A percentile compares a stretch with the other conserved stretches of the same genome.
Conservation (phyloP, 2,329 filamentous ascomycete species). For the Aspergillus persii region DNA sequence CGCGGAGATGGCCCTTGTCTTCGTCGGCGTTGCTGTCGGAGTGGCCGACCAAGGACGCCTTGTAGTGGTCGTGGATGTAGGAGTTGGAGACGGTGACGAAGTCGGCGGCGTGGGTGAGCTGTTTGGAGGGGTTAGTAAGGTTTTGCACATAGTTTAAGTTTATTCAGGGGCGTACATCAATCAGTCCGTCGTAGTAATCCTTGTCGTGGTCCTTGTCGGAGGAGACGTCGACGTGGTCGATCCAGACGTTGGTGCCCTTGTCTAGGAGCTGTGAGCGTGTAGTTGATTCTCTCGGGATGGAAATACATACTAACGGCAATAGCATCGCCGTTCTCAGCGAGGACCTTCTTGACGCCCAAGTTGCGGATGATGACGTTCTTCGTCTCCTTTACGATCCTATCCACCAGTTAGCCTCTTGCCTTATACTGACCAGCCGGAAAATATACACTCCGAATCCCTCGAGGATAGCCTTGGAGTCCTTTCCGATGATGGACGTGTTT, state of each 20-base stretch:
- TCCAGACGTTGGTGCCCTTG: slow-evolving; percentile 55
- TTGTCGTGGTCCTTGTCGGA: slow-evolving; percentile 61
- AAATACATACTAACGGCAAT: slow-evolving; percentile 53
- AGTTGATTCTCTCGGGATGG: neutral
- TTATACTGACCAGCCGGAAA: neutral
- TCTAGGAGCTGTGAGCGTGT: slow-evolving; percentile 13
- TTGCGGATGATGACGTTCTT: slow-evolving; percentile 64
- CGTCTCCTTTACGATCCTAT: slow-evolving; percentile 55
- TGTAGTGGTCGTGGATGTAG: slow-evolving; percentile 60
- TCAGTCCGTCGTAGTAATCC: slow-evolving; percentile 68
- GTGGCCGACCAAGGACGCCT: slow-evolving; percentile 60
- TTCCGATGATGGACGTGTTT: slow-evolving; percentile 54
- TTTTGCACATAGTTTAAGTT: too few species aligned
- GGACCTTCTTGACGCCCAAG: slow-evolving; percentile 57
- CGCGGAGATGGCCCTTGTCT: slow-evolving; percentile 60
- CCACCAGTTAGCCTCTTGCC: slow-evolving; percentile 19
- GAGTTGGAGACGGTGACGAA: slow-evolving; percentile 54
- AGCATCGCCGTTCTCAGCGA: slow-evolving; percentile 57
- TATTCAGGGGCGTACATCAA: slow-evolving; percentile 44
- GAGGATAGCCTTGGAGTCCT: slow-evolving; percentile 54
- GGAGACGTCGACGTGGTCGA: slow-evolving; percentile 66
- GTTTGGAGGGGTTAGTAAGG: neutral
- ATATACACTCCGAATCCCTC: slow-evolving; percentile 42
- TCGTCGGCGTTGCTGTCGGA: slow-evolving; percentile 57
- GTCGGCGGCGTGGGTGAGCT: slow-evolving; percentile 60